A percentile compares a stretch with the other conserved stretches of the same genome.
phyloP scores from a whole-genome alignment of 768 basidiomycete genomes.

The Amanita pseudoporphyria region DNA sequence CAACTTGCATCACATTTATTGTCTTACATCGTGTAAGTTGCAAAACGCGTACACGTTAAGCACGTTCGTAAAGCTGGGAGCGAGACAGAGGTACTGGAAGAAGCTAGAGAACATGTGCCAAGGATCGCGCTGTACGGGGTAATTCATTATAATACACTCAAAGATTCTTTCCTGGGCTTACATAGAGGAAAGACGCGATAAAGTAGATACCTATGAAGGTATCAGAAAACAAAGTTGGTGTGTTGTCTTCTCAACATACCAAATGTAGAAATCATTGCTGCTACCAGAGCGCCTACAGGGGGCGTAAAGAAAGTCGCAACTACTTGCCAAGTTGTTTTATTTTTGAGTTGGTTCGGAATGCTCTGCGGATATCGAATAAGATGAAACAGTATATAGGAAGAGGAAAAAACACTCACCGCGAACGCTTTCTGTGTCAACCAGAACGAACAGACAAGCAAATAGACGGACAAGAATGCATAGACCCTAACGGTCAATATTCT shows the following conservation, averaged over 20 bases:
- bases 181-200: slow-evolving; percentile 76
- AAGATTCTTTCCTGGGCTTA: slow-evolving; percentile 26
- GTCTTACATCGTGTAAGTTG: slow-evolving; percentile 79
- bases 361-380: slow-evolving; percentile 22
- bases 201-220: slow-evolving; percentile 59
- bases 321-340: slow-evolving; percentile 39
- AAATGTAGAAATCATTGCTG: slow-evolving; percentile 82
- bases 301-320: slow-evolving; percentile 59
- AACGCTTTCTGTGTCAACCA: slow-evolving; percentile 79
- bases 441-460: slow-evolving; percentile 82
- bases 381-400: background rate
- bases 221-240: slow-evolving; percentile 7
- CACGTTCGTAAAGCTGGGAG: slow-evolving; percentile 91
- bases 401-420: slow-evolving; percentile 31
- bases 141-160: background rate
- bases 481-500: slow-evolving; percentile 36
- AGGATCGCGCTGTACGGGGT: slow-evolving; percentile 63
- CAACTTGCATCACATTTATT: no score
- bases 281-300: slow-evolving; percentile 73
- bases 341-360: slow-evolving; percentile 41
- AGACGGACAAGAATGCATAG: slow-evolving; percentile 74
- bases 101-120: slow-evolving; percentile 98
- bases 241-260: slow-evolving; percentile 31
- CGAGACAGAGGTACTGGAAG: slow-evolving; percentile 82
- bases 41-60: slow-evolving; percentile 97